A percentile compares a stretch with the other conserved stretches of the same genome.
These are phyloP conservation scores for Picochlorum costavermella DNA, from an alignment of 139 green algal species.

Conservation along the genomic window DNA sequence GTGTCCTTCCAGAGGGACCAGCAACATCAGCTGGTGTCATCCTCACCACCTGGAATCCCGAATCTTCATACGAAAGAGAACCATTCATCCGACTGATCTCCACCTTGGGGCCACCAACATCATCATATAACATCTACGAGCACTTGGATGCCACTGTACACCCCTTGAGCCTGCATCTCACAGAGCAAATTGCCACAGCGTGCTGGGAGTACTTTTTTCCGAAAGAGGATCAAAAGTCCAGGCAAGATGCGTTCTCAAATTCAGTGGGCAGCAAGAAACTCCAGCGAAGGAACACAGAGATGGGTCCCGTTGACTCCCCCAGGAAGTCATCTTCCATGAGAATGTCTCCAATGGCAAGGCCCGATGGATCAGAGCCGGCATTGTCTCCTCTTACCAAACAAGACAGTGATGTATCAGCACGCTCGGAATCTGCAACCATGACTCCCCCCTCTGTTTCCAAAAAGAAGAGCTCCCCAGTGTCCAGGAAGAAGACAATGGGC, in stretches of 20 bases:
- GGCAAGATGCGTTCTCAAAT: slow-evolving; percentile 26
- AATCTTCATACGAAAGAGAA: slow-evolving; percentile 36
- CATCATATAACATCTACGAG: slow-evolving; percentile 45
- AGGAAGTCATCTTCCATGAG: neutral
- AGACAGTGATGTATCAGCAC: neutral
- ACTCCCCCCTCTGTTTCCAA: too few relatives aligned
- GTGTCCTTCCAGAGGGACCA: slow-evolving; percentile 20
- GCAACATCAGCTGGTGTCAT: slow-evolving; percentile 38
- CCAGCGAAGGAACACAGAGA: neutral
- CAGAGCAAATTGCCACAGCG: slow-evolving; percentile 30
- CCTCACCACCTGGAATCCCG: slow-evolving; percentile 52
- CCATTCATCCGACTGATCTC: slow-evolving; percentile 25
- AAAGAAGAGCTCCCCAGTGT: too few relatives aligned
- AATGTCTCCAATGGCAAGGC: neutral
- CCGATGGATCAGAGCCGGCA: neutral
- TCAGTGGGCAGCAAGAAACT: neutral
- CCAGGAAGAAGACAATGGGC: neutral
- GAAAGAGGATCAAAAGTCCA: slow-evolving; percentile 24
- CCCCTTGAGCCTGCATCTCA: slow-evolving; percentile 51
- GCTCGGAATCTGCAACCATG: neutral
- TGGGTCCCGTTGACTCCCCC: neutral
- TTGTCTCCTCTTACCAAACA: neutral
- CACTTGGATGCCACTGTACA: slow-evolving; percentile 56
- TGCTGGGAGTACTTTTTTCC: slow-evolving; percentile 59
- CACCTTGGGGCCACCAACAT: slow-evolving; percentile 40